Percentiles rank a stretch among this genome's conserved stretches.
These are phyloP conservation scores for Umbelopsis sp. DNA, from an alignment of 192 early-diverging fungal species.

Conservation along the genomic window DNA sequence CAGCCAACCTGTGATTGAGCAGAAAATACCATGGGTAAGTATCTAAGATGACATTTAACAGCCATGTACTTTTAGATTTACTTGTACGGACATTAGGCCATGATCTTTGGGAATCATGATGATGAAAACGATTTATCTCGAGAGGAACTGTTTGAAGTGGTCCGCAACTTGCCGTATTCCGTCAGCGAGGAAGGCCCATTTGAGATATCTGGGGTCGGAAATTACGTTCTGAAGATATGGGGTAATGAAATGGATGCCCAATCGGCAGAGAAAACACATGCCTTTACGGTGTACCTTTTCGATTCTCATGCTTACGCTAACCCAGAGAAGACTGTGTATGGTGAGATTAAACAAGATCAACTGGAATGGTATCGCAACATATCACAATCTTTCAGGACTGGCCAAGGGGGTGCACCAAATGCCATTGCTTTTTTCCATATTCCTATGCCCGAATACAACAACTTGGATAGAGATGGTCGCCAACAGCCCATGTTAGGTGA, in stretches of 20 bases:
- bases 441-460: conserved; percentile 30
- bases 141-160: conserved; percentile 45
- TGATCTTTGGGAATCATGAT: conserved; percentile 51
- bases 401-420: conserved; percentile 32
- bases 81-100: conserved; percentile 27
- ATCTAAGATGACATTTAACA: not conserved
- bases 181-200: conserved; percentile 41
- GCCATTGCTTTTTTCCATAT: conserved; percentile 52
- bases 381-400: conserved; percentile 31
- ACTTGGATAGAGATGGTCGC: not conserved
- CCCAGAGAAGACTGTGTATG: conserved; percentile 37
- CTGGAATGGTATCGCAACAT: conserved; percentile 46
- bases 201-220: conserved; percentile 44
- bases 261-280: not conserved
- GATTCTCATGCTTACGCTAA: conserved; percentile 45
- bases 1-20: conserved; percentile 25
- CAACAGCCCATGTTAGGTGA: conserved; percentile 20
- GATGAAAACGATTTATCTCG: conserved; percentile 47
- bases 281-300: conserved; percentile 48
- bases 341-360: conserved; percentile 47
- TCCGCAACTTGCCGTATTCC: conserved; percentile 41
- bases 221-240: conserved; percentile 42
- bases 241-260: conserved; percentile 15
- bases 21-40: conserved; percentile 29
- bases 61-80: not conserved